A percentile compares a stretch with the other conserved stretches of the same genome.
Evolutionary conservation across 169 alveolate species (phyloP).

Genomic region (Amoebophrya sp.): DNA sequence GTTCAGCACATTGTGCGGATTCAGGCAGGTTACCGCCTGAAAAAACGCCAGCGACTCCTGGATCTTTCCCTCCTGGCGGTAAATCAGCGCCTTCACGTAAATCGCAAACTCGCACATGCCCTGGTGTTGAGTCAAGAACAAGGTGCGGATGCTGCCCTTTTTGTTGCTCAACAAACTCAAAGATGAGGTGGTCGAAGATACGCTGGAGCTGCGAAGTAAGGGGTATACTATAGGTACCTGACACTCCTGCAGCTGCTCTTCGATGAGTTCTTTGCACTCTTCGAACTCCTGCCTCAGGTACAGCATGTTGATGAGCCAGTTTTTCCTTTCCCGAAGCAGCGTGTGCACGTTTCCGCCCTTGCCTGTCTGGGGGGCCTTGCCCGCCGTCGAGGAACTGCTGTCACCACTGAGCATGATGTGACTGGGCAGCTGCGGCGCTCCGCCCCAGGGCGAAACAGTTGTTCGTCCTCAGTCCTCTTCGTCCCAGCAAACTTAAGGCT

Average conservation of each 20-base stretch:
- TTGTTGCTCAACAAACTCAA: background rate
- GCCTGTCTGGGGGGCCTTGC: too few species aligned
- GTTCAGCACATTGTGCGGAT: conserved; percentile 23
- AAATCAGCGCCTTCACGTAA: conserved; percentile 29
- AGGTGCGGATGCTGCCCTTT: background rate
- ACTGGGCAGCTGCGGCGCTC: too few species aligned
- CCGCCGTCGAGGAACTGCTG: too few species aligned
- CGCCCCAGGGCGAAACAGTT: too few species aligned
- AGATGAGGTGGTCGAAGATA: background rate
- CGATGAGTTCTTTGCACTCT: conserved; percentile 29
- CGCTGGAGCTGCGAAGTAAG: background rate
- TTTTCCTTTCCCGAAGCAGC: conserved; percentile 21
- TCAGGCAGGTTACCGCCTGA: conserved; percentile 31
- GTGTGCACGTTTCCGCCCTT: too few species aligned
- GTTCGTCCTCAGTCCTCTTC: too few species aligned
- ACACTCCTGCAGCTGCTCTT: conserved; percentile 27
- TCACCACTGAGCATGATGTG: too few species aligned
- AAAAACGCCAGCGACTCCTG: conserved; percentile 28
- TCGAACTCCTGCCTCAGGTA: conserved; percentile 28
- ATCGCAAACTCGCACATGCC: conserved; percentile 33
- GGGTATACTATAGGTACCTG: background rate
- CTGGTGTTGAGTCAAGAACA: background rate
- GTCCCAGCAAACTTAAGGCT: too few species aligned
- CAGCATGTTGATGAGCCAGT: conserved; percentile 29
- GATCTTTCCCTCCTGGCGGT: conserved; percentile 31